Percentiles rank a stretch among this genome's conserved stretches.
These are phyloP conservation scores for Hysterangium stoloniferum DNA, from an alignment of 768 basidiomycete species.

Conservation along the genomic window DNA sequence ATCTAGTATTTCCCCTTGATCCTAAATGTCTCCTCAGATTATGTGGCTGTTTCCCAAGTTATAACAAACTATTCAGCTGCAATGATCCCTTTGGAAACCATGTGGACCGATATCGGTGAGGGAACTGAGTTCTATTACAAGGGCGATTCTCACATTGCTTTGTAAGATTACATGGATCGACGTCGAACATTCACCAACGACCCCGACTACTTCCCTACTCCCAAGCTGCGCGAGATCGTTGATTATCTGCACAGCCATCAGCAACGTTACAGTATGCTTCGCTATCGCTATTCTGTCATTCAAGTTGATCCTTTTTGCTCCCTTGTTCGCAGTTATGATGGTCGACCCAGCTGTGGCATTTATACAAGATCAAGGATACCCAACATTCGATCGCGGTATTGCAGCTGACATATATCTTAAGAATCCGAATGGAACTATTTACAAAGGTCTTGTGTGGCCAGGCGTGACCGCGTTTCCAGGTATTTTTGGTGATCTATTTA, in stretches of 20 bases:
- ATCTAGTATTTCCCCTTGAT: constrained; percentile 18
- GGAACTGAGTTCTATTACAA: constrained; percentile 38
- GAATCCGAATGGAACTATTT: constrained; percentile 66
- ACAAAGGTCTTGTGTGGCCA: constrained; percentile 75
- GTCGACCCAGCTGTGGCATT: constrained; percentile 64
- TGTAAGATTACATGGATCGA: constrained; percentile 49
- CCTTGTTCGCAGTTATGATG: constrained; percentile 46
- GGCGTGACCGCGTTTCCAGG: constrained; percentile 55
- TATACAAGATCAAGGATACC: constrained; percentile 39
- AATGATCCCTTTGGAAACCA: constrained; percentile 62
- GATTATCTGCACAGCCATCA: constrained; percentile 41
- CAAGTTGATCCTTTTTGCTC: neutral
- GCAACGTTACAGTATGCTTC: constrained; percentile 46
- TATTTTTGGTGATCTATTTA: constrained; percentile 15
- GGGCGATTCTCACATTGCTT: constrained; percentile 64
- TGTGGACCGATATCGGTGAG: constrained; percentile 72
- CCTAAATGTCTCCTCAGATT: constrained; percentile 30
- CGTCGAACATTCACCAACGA: constrained; percentile 64
- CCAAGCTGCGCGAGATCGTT: constrained; percentile 47
- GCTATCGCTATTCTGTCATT: neutral
- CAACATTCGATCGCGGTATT: constrained; percentile 47
- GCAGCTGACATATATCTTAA: constrained; percentile 53
- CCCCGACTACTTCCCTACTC: constrained; percentile 51
- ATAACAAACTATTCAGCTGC: constrained; percentile 48
- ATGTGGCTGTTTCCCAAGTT: constrained; percentile 46